Base-by-base conservation (phyloP, 2,329 filamentous ascomycete species). In the Fusarium illudens region DNA sequence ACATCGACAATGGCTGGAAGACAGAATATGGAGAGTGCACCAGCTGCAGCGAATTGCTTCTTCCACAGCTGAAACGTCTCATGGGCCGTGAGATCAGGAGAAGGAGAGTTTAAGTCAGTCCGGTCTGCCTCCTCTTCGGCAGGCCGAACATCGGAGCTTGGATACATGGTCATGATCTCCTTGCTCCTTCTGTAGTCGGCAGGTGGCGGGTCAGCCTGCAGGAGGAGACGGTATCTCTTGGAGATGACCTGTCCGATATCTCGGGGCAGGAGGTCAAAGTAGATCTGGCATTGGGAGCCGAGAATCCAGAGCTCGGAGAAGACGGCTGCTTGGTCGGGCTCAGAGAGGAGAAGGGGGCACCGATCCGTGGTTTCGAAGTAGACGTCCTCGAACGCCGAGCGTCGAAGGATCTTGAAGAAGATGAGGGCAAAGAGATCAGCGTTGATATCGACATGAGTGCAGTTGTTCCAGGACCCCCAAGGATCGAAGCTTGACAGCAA, bases 141-240 rank as follows among this genome's bases (percentile, higher is more conserved):
- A 2, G 33, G 33, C 2, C 54, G 51, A 2, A 53, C 33, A n/a
- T 69, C 65, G 12, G 67, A 64, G 9, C 55, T 50, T 25, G 66
- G 62, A 25, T 69, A 69, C 67, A 69, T 69, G 20, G 67, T 69
- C 65, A 69, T 69, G 20, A 69, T 69, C 49, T 69, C 67, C 19
- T 69, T 68, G n/a, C 37, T 34, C 20, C 33, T 48, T 44, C 67
- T 58, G n/a, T 69, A 61, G 17, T 67, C 65, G 4, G 59, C 62
- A 19, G 50, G 44, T 0, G 67, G 67, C 2, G 65, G 67, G 6
- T 58, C 37, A 13, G 20, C 19, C 4, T 58, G 20, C 4, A 69
- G 65, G 22, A 68, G 60, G 4, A 48, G 37, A 11, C 50, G 53
- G 6, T 69, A 68, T 4, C 64, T 62, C 9, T 36, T 39, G 30